Percentiles rank a stretch among this genome's conserved stretches.
These are phyloP conservation scores for Aspergillus piperis DNA, from an alignment of 2,329 filamentous ascomycete species.

Conservation along the genomic window DNA sequence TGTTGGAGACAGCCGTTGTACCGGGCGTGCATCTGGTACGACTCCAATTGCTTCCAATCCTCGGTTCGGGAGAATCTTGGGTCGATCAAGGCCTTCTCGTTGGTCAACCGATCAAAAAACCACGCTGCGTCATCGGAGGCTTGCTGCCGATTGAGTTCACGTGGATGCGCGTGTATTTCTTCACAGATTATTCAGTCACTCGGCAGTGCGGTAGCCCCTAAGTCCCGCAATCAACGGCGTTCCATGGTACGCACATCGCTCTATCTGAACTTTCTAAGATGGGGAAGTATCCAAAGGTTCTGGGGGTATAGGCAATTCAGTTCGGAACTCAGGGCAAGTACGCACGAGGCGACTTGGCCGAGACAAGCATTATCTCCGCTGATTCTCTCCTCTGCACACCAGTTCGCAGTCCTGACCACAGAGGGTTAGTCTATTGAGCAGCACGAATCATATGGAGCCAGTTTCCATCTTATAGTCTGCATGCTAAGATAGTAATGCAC, in stretches of 20 bases:
- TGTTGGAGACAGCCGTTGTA: constrained; percentile 15
- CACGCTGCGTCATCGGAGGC: not conserved
- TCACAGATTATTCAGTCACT: not conserved
- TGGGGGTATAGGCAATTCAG: not conserved
- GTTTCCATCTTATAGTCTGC: not conserved
- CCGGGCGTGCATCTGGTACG: constrained; percentile 3
- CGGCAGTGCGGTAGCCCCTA: not conserved
- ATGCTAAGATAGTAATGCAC: constrained; percentile 3
- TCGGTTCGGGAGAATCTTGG: constrained; percentile 12
- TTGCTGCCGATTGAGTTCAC: not conserved
- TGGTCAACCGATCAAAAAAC: not conserved
- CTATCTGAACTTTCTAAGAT: not conserved
- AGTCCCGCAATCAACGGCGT: not conserved
- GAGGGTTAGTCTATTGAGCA: not conserved
- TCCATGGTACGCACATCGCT: not conserved
- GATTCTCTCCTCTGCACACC: not conserved
- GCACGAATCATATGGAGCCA: not conserved
- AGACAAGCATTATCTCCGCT: not conserved
- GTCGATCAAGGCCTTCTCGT: not conserved
- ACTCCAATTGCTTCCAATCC: constrained; percentile 12
- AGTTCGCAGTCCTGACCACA: not conserved
- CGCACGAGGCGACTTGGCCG: not conserved
- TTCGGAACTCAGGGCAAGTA: not conserved
- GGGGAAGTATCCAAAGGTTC: not conserved
- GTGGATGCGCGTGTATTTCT: not conserved